Conservation (phyloP, 148 eudicot genomes). For the Polygonum aviculare region DNA sequence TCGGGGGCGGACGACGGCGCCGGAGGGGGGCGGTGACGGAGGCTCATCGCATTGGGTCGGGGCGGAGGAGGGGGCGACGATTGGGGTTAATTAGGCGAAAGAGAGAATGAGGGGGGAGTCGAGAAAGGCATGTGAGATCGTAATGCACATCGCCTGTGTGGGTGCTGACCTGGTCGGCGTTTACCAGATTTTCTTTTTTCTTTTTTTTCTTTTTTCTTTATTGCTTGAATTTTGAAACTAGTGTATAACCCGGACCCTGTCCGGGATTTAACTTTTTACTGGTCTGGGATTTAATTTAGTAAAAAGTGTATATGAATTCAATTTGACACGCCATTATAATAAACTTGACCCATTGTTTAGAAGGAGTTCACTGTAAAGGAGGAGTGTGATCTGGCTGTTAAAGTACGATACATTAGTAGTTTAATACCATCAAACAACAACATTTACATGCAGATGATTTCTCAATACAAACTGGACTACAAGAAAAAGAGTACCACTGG, state of each 20-base stretch:
- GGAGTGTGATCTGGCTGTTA: too few relatives aligned
- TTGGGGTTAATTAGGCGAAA: background rate
- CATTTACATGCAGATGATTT: too few relatives aligned
- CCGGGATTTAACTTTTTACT: too few relatives aligned
- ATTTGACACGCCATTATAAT: too few relatives aligned
- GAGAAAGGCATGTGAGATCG: background rate
- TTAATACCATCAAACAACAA: too few relatives aligned
- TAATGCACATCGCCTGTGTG: background rate
- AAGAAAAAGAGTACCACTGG: background rate
- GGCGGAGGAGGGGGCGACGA: background rate
- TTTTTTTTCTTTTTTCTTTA: background rate
- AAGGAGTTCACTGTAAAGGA: too few relatives aligned
- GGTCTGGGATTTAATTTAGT: too few relatives aligned
- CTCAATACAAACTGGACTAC: slow-evolving; percentile 1
- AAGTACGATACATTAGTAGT: too few relatives aligned
- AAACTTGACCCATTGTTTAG: too few relatives aligned
- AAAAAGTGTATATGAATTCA: too few relatives aligned
- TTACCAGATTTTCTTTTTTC: background rate
- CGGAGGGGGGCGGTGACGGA: slow-evolving; percentile 2
- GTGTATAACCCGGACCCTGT: too few relatives aligned
- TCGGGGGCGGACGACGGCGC: background rate
- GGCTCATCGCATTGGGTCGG: background rate
- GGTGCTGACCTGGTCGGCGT: background rate
- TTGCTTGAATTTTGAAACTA: background rate
- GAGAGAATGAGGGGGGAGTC: background rate